A percentile compares a stretch with the other conserved stretches of the same genome.
phyloP scores from a whole-genome alignment of 768 basidiomycete genomes.

The Mycena pura region DNA sequence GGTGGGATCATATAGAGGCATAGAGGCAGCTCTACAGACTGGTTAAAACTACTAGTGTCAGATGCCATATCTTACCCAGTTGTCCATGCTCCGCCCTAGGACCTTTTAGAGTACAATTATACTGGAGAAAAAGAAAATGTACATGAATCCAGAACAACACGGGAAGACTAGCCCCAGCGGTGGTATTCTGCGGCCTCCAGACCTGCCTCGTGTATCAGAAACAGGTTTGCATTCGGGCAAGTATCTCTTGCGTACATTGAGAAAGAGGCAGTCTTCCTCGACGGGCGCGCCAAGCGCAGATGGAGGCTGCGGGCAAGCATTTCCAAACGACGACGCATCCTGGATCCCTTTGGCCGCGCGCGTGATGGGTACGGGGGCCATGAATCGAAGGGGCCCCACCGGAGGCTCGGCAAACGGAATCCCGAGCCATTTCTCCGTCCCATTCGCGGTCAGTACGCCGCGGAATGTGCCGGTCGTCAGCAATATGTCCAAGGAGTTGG shows the following conservation, averaged over 20 bases:
- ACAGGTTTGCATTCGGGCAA: too few relatives aligned
- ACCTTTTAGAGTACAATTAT: not conserved
- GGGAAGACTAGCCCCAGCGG: constrained; percentile 38
- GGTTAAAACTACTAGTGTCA: not conserved
- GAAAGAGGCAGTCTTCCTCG: constrained; percentile 60
- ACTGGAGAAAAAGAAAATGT: constrained; percentile 4
- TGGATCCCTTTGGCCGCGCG: constrained; percentile 37
- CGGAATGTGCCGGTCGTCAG: constrained; percentile 52
- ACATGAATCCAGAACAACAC: constrained; percentile 48
- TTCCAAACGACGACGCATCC: constrained; percentile 56
- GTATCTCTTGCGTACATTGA: constrained; percentile 59
- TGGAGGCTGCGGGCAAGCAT: constrained; percentile 61
- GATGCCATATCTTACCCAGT: constrained; percentile 5
- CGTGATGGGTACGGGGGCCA: constrained; percentile 55
- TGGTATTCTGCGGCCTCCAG: constrained; percentile 40
- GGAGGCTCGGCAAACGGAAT: constrained; percentile 67
- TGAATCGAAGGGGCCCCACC: constrained; percentile 61
- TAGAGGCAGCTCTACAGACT: constrained; percentile 50
- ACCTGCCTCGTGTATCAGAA: constrained; percentile 38
- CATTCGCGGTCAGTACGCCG: constrained; percentile 49
- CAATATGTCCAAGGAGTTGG: not conserved
- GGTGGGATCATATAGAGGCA: constrained; percentile 51
- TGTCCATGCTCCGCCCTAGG: constrained; percentile 58
- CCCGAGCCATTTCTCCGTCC: constrained; percentile 63
- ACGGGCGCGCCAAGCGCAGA: constrained; percentile 48